Conservation (phyloP, 495 filamentous ascomycete genomes). For the Haplographium delicatum region DNA sequence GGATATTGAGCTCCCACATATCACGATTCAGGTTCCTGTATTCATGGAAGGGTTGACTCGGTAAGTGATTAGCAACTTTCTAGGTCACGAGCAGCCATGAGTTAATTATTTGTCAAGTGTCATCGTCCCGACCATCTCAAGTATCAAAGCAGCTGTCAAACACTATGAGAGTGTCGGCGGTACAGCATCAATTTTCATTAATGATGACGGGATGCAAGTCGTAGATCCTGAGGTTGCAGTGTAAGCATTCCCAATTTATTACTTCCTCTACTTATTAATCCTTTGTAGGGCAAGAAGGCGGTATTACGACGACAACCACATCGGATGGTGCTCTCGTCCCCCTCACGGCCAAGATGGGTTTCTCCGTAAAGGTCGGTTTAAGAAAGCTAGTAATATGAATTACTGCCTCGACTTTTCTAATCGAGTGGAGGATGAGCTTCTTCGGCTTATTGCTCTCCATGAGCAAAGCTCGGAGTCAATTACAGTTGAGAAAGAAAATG, state of each 20-base stretch:
- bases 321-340: constrained; percentile 56
- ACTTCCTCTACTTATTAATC: neutral
- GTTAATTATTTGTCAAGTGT: neutral
- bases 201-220: neutral
- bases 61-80: neutral
- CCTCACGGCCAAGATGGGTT: constrained; percentile 43
- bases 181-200: constrained; percentile 40
- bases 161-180: constrained; percentile 60
- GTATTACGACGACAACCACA: constrained; percentile 58
- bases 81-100: neutral
- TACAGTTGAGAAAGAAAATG: constrained; percentile 34
- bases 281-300: constrained; percentile 20
- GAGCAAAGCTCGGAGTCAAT: neutral
- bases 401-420: constrained; percentile 54
- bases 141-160: constrained; percentile 29
- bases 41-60: neutral
- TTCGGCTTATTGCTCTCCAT: constrained; percentile 36
- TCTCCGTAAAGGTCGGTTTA: constrained; percentile 60
- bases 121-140: neutral
- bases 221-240: neutral
- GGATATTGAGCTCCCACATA: neutral
- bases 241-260: neutral
- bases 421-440: constrained; percentile 53
- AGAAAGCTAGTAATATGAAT: constrained; percentile 72
- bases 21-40: neutral